Percentiles rank a stretch among this genome's conserved stretches.
phyloP scores from a whole-genome alignment of 2,329 filamentous ascomycete species.

The Aspergillus sp. region DNA sequence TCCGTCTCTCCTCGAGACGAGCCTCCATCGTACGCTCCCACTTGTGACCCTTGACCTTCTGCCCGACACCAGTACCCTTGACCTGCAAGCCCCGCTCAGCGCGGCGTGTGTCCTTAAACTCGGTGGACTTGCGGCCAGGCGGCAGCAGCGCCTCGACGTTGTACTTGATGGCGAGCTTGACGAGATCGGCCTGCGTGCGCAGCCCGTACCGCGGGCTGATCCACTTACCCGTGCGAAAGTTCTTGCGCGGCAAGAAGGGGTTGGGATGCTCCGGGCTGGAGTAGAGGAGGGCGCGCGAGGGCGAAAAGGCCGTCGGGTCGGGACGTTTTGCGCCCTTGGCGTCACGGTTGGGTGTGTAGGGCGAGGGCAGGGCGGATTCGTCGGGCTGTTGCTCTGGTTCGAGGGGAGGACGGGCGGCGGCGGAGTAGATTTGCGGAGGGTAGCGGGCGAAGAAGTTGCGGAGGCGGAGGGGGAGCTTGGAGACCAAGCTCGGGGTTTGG shows the following conservation, averaged over 20 bases:
- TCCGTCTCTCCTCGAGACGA: slow-evolving; percentile 81
- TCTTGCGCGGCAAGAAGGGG: slow-evolving; percentile 78
- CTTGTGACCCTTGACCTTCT: slow-evolving; percentile 91
- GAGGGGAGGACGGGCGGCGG: slow-evolving; percentile 28
- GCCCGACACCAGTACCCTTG: slow-evolving; percentile 88
- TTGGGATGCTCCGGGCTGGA: slow-evolving; percentile 57
- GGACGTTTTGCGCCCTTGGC: slow-evolving; percentile 39
- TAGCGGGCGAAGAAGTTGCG: slow-evolving; percentile 86
- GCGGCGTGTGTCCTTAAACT: slow-evolving; percentile 62
- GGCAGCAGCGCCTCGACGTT: slow-evolving; percentile 81
- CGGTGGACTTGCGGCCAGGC: slow-evolving; percentile 70
- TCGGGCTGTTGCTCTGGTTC: slow-evolving; percentile 11
- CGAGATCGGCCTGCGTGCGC: slow-evolving; percentile 83
- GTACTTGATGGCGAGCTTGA: slow-evolving; percentile 76
- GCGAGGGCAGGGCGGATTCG: slow-evolving; percentile 29
- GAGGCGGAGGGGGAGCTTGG: slow-evolving; percentile 67
- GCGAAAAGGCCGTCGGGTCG: slow-evolving; percentile 28
- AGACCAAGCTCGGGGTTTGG: slow-evolving; percentile 19
- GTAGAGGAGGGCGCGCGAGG: slow-evolving; percentile 33
- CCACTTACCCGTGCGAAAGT: slow-evolving; percentile 77
- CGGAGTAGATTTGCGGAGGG: slow-evolving; percentile 62
- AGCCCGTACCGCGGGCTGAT: slow-evolving; percentile 79
- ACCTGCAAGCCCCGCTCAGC: slow-evolving; percentile 78
- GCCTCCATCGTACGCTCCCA: slow-evolving; percentile 84
- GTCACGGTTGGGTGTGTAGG: slow-evolving; percentile 41